A percentile compares a stretch with the other conserved stretches of the same genome.
Conservation (phyloP, 495 filamentous ascomycete genomes). For the Aspergillus ellipticus region DNA sequence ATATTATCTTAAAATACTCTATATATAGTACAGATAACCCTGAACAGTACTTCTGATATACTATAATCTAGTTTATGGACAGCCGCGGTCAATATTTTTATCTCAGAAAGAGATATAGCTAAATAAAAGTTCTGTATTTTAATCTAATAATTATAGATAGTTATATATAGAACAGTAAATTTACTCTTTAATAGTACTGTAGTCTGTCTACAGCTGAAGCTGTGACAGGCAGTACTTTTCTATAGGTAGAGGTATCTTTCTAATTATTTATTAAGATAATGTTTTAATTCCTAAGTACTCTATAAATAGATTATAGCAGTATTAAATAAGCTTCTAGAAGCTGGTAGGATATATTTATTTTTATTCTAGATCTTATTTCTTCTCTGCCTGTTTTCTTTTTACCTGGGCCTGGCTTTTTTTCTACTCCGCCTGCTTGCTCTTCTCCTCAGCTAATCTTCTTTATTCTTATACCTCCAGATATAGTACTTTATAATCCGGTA, state of each 20-base stretch:
- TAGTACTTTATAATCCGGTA: no score
- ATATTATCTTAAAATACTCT: no score
- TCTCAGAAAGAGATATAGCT: constrained; percentile 11
- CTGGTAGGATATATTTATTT: constrained; percentile 20
- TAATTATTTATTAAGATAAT: constrained; percentile 30
- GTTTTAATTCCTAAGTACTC: constrained; percentile 16
- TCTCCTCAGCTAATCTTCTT: no score
- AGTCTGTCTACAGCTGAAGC: constrained; percentile 29
- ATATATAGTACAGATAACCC: not conserved
- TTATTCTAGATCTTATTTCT: constrained; percentile 7
- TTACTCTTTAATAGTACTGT: constrained; percentile 20
- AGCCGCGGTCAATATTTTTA: not conserved
- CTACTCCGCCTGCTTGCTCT: no score
- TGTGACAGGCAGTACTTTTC: constrained; percentile 29
- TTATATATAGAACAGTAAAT: constrained; percentile 25
- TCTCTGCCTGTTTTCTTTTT: constrained; percentile 3
- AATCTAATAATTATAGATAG: constrained; percentile 19
- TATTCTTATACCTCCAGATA: no score
- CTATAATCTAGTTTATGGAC: not conserved
- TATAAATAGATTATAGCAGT: constrained; percentile 26
- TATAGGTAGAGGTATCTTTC: constrained; percentile 23
- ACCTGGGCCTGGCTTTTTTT: no score
- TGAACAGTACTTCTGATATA: no score
- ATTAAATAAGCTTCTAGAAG: constrained; percentile 29
- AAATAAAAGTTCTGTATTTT: constrained; percentile 12